These are phyloP conservation scores for Aureobasidium sp. DNA, from an alignment of 2,329 filamentous ascomycete genomes.

Conservation along the genomic window DNA sequence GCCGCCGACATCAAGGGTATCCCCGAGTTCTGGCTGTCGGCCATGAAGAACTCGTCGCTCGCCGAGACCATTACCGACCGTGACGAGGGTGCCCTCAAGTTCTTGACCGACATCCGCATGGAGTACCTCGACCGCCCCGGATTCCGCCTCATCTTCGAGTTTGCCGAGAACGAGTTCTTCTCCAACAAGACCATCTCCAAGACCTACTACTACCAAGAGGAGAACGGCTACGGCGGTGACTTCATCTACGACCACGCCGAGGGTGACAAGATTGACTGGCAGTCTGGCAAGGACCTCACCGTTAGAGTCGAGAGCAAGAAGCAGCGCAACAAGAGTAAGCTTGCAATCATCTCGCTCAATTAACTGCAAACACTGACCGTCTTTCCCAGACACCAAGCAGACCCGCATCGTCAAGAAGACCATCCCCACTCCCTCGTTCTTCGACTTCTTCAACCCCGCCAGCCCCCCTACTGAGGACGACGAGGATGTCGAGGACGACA, in stretches of 20 bases:
- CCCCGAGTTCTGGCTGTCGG: constrained; percentile 97
- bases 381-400: constrained; percentile 80
- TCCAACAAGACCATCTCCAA: constrained; percentile 95
- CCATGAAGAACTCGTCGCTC: constrained; percentile 99
- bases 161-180: constrained; percentile 91
- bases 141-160: constrained; percentile 97
- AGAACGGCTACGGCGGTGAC: constrained; percentile 96
- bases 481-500: constrained; percentile 75
- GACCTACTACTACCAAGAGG: constrained; percentile 98
- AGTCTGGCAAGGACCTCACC: constrained; percentile 83
- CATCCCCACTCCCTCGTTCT: constrained; percentile 94
- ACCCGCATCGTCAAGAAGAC: constrained; percentile 99
- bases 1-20: constrained; percentile 62
- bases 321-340: constrained; percentile 97
- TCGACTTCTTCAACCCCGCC: constrained; percentile 96
- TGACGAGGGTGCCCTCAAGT: constrained; percentile 87
- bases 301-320: constrained; percentile 98
- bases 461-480: constrained; percentile 72
- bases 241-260: constrained; percentile 99
- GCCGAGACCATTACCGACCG: constrained; percentile 98
- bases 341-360: neutral
- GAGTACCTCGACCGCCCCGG: constrained; percentile 97
- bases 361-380: constrained; percentile 14
- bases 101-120: constrained; percentile 90
- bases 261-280: constrained; percentile 97